Evolutionary conservation across 768 basidiomycete species (phyloP).

Genomic region (Boletus barrowsii): DNA sequence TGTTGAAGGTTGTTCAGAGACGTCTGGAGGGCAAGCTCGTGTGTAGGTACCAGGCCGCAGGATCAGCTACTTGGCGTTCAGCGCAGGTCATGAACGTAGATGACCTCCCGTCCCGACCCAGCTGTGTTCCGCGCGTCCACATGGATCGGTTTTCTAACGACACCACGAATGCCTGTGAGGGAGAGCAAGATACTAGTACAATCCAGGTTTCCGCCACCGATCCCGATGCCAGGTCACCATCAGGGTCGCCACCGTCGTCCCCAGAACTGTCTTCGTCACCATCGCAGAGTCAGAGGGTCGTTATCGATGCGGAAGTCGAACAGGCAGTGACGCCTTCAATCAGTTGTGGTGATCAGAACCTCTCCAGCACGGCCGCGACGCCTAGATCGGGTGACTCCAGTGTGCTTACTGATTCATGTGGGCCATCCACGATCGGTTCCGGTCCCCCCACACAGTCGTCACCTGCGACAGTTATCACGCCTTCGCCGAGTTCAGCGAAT

Average conservation of each 20-base stretch:
- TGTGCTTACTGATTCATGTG: background rate
- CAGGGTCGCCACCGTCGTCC: background rate
- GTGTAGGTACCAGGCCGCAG: too few species aligned
- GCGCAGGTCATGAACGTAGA: background rate
- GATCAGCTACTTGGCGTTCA: background rate
- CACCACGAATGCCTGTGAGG: background rate
- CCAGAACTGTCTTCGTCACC: conserved; percentile 3
- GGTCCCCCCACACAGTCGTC: background rate
- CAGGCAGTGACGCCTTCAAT: background rate
- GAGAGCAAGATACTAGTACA: background rate
- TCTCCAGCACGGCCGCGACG: too few species aligned
- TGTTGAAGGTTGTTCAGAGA: background rate
- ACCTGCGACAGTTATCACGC: background rate
- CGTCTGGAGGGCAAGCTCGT: background rate
- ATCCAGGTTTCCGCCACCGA: background rate
- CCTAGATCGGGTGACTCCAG: too few species aligned
- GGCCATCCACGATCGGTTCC: background rate
- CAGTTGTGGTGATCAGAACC: background rate
- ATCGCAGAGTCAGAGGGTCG: conserved; percentile 4
- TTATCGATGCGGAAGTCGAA: background rate
- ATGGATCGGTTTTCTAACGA: background rate
- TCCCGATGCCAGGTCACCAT: too few species aligned
- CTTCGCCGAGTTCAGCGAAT: background rate
- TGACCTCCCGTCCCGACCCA: background rate
- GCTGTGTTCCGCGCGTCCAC: background rate